A percentile compares a stretch with the other conserved stretches of the same genome.
These are phyloP conservation scores for Mortierella sp. DNA, from an alignment of 371 early-diverging fungal genomes.

Conservation along the genomic window DNA sequence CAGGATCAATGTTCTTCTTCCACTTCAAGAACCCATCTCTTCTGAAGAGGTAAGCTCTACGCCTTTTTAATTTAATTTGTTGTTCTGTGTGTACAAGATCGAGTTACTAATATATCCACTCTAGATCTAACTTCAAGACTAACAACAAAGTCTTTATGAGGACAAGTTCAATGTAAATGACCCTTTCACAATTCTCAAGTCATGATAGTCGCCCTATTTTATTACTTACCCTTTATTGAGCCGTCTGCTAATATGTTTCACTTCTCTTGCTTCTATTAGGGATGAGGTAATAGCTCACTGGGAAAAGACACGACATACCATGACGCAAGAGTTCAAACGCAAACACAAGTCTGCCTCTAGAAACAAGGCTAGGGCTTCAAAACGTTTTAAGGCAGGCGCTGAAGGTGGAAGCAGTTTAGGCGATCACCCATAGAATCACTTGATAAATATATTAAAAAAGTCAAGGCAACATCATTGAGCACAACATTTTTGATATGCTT, in stretches of 20 bases:
- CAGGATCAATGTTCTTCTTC: conserved; percentile 61
- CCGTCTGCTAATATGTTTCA: not conserved
- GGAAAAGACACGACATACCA: conserved; percentile 59
- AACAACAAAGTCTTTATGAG: conserved; percentile 61
- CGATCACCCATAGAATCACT: conserved; percentile 8
- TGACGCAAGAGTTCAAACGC: conserved; percentile 68
- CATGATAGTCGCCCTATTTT: not conserved
- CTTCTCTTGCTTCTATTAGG: conserved; percentile 25
- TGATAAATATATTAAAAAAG: not conserved
- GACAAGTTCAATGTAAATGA: conserved; percentile 59
- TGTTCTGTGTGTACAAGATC: not conserved
- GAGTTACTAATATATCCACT: not conserved
- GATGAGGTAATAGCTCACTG: conserved; percentile 62
- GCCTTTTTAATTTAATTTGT: not conserved
- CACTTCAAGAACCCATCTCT: conserved; percentile 58
- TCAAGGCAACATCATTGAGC: not conserved
- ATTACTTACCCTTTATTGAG: no score
- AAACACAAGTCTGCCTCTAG: conserved; percentile 63
- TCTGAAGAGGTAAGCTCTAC: conserved; percentile 51
- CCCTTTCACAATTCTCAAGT: no score
- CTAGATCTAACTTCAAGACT: conserved; percentile 50
- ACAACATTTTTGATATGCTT: no score
- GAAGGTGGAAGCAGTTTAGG: conserved; percentile 7
- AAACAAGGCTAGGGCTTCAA: conserved; percentile 51
- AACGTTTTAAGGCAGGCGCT: conserved; percentile 30